Evolutionary conservation across 495 filamentous ascomycete genomes (phyloP), one percentile per base, ranked within the genome.

Genomic region (Hypoxylon lienhwacheense): DNA sequence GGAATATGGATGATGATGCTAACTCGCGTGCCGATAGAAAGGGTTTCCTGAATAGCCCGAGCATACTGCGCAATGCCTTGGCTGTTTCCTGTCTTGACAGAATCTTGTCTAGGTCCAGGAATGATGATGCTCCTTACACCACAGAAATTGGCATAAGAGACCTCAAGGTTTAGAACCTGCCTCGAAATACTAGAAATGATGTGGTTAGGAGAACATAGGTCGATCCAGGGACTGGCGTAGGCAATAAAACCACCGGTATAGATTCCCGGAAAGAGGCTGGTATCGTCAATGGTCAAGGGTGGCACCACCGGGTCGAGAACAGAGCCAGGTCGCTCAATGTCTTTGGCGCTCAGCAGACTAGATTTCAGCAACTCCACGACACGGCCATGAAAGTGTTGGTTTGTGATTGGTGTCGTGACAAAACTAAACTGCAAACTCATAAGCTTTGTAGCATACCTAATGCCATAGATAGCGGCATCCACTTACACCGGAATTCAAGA

Each of bases 71-170:
- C 64, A 24, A 80, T 65, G 4, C 73, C 72, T 17, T 70, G 66
- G 34, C 69, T 60, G 29, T 52, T 73, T 7, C 72, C 71, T 46
- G 68, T 64, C 11, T 65, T 55, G 44, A 55, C 57, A 7, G 57
- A 64, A 35, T 66, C 80, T 67, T 56, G 78, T 65, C 64, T 83
- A 1, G 91, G 93, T 3, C 90, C 89, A 2, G 84, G 85, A 22
- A 97, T 73, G 45, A 97, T 74, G 29, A 99, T 77, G 66, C 87
- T 95, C 15, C 82, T 83, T 53, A 91, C 78, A 11, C 93, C 93
- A 66, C 90, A 95, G 73, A 97, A 99, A 40, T 88, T 89, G 26
- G 93, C 95, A 70, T 97, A 99, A 15, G 88, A 85, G 12, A 97
- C 81, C 61, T 99, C 93, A 43, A 93, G 73, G 67, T 90, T 89